These are phyloP conservation scores for Ceratocystis colombiana DNA, from an alignment of 2,329 filamentous ascomycete species.

Conservation along the genomic window DNA sequence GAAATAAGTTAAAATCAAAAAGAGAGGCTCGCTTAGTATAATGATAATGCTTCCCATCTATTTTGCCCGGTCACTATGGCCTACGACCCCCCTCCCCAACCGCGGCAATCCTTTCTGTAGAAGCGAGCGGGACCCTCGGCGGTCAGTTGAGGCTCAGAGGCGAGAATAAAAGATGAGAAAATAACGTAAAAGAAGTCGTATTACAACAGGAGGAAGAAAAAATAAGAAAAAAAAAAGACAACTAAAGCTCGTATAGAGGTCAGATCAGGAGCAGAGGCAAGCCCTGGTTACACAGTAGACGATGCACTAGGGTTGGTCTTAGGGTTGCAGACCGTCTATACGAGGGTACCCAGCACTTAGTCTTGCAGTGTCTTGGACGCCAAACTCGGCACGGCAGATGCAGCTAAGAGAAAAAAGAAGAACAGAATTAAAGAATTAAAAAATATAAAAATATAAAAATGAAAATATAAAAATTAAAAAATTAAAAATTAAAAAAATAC, in stretches of 20 bases:
- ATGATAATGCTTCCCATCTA: no score
- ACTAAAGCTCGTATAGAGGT: conserved; percentile 1
- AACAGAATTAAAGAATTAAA: no score
- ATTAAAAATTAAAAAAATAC: neutral
- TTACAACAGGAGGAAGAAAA: neutral
- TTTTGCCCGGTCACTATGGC: no score
- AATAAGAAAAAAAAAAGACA: neutral
- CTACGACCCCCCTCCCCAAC: no score
- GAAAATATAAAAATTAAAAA: neutral
- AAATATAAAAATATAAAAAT: neutral
- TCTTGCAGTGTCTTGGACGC: neutral
- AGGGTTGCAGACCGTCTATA: neutral
- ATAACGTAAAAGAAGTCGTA: neutral
- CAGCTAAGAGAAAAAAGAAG: neutral
- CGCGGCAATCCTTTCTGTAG: neutral
- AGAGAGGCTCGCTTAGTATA: neutral
- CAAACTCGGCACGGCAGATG: neutral
- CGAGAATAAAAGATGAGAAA: no score
- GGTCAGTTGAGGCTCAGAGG: conserved; percentile 3
- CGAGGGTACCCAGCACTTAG: neutral
- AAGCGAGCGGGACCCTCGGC: neutral
- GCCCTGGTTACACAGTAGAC: neutral
- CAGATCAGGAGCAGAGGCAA: neutral
- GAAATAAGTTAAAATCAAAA: neutral
- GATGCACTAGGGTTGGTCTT: neutral